Conservation (phyloP, 805 yeast genomes). For the Teunomyces lycoperdinae region DNA sequence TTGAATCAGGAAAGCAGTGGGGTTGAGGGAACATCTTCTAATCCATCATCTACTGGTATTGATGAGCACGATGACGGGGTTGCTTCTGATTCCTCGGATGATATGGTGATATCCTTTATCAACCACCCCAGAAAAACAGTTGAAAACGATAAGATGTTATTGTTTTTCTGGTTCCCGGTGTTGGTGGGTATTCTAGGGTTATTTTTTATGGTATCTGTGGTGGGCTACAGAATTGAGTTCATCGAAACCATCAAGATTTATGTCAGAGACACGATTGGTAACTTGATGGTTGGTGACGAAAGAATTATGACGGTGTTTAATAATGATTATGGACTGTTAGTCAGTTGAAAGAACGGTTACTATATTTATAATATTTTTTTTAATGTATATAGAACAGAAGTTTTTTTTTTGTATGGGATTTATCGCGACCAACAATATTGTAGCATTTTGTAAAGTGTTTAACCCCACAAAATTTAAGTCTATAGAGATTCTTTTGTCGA, state of each 20-base stretch:
- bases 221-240: constrained; percentile 37
- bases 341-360: neutral
- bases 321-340: constrained; percentile 6
- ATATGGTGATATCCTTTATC: constrained; percentile 40
- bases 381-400: neutral
- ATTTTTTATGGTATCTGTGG: constrained; percentile 40
- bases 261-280: constrained; percentile 38
- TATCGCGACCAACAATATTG: neutral
- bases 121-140: constrained; percentile 47
- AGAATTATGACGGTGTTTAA: constrained; percentile 37
- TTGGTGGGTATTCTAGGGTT: constrained; percentile 54
- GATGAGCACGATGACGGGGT: constrained; percentile 29
- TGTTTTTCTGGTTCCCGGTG: constrained; percentile 90
- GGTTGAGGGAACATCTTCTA: constrained; percentile 2
- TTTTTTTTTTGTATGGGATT: neutral
- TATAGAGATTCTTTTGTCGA: too few species aligned
- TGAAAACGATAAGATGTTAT: constrained; percentile 75
- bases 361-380: neutral
- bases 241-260: constrained; percentile 33
- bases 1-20: constrained; percentile 21
- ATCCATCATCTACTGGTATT: neutral
- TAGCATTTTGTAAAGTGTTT: neutral
- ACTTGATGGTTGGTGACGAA: constrained; percentile 43
- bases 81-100: constrained; percentile 43
- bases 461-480: neutral